These are phyloP conservation scores for Hyphopichia khmerensis DNA, from an alignment of 1,139 yeast species.

Conservation along the genomic window DNA sequence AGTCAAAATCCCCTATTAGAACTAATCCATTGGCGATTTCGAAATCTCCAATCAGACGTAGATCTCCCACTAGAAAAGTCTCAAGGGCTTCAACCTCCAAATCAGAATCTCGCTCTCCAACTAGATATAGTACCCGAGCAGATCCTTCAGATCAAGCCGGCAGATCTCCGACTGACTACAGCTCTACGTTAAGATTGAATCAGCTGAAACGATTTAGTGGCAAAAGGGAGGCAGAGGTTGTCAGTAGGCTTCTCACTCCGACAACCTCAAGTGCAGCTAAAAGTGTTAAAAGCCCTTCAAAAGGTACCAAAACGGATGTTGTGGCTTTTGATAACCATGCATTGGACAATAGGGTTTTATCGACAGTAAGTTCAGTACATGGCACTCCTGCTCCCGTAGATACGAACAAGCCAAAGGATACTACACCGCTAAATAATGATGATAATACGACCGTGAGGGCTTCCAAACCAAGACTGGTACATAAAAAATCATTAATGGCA, in stretches of 20 bases:
- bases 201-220: slow-evolving; percentile 3
- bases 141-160: not conserved
- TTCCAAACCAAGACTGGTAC: not conserved
- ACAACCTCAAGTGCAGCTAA: slow-evolving; percentile 33
- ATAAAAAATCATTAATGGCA: slow-evolving; percentile 30
- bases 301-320: not conserved
- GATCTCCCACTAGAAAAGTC: slow-evolving; percentile 1
- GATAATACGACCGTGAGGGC: not conserved
- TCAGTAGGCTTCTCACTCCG: slow-evolving; percentile 25
- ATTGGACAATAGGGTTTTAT: not conserved
- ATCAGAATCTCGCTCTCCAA: slow-evolving; percentile 12
- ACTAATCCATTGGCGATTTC: not conserved
- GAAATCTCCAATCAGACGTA: not conserved
- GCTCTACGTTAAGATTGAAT: slow-evolving; percentile 2
- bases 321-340: not conserved
- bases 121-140: slow-evolving; percentile 7
- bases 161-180: slow-evolving; percentile 3
- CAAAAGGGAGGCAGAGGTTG: slow-evolving; percentile 11
- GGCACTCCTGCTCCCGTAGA: not conserved
- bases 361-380: not conserved
- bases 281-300: slow-evolving; percentile 7
- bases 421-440: not conserved
- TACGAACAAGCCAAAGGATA: not conserved
- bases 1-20: not conserved
- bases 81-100: slow-evolving; percentile 1